A percentile compares a stretch with the other conserved stretches of the same genome.
Evolutionary conservation across 768 basidiomycete genomes (phyloP).

Genomic region (Lentinus tigrinus): DNA sequence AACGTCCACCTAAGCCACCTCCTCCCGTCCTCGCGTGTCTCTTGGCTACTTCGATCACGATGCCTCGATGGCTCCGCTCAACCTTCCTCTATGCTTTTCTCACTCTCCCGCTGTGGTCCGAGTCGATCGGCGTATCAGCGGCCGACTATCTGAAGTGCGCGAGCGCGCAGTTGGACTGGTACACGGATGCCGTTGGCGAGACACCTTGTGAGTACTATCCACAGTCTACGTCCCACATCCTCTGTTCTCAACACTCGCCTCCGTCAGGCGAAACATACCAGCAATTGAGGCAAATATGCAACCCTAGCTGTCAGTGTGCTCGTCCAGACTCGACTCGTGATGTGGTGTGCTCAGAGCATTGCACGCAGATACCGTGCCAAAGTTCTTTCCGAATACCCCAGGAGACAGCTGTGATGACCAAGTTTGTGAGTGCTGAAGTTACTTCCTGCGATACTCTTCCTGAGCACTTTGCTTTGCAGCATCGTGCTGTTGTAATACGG

Average conservation of each 20-base stretch:
- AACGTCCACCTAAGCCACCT: too few relatives aligned
- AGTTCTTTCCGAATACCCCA: constrained; percentile 10
- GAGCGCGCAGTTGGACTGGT: constrained; percentile 15
- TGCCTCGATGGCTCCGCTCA: too few relatives aligned
- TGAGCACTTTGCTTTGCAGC: background rate
- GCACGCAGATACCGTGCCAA: background rate
- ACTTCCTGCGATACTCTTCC: background rate
- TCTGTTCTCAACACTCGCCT: too few relatives aligned
- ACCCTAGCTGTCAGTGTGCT: constrained; percentile 11
- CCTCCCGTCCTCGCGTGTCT: too few relatives aligned
- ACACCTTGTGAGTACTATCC: constrained; percentile 11
- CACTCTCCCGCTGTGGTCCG: too few relatives aligned
- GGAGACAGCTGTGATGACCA: constrained; percentile 21
- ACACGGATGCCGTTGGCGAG: constrained; percentile 14
- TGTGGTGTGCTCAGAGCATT: background rate
- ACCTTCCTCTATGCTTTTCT: too few relatives aligned
- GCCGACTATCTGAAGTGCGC: constrained; percentile 10
- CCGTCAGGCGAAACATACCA: constrained; percentile 15
- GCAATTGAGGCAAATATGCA: constrained; percentile 19
- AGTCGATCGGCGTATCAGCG: background rate
- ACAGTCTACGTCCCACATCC: background rate
- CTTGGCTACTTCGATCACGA: too few relatives aligned
- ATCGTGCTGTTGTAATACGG: constrained; percentile 17
- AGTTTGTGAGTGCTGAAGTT: constrained; percentile 4
- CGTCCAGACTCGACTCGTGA: background rate